Evolutionary conservation across 768 basidiomycete genomes (phyloP).

Genomic region (Pisolithus orientalis): DNA sequence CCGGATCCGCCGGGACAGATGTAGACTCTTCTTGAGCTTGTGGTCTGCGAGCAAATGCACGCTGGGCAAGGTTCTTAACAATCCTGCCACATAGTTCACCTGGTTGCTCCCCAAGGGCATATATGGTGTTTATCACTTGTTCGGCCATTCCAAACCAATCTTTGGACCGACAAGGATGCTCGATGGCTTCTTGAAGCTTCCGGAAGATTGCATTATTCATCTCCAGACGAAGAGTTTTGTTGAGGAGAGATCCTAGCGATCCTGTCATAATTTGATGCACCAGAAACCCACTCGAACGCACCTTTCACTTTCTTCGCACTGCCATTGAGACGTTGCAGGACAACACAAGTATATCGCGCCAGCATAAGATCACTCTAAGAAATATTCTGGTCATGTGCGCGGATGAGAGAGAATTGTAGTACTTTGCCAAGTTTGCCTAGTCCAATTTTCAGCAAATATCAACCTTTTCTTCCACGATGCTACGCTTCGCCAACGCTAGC

Average conservation of each 20-base stretch:
- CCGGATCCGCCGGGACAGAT: slow-evolving; percentile 25
- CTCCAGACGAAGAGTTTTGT: slow-evolving; percentile 78
- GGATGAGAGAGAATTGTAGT: slow-evolving; percentile 3
- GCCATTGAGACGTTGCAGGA: slow-evolving; percentile 86
- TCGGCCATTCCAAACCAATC: slow-evolving; percentile 98
- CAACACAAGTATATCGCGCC: slow-evolving; percentile 90
- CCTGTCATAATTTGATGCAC: not conserved
- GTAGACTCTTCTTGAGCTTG: slow-evolving; percentile 1
- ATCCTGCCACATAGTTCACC: slow-evolving; percentile 75
- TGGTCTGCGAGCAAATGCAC: slow-evolving; percentile 51
- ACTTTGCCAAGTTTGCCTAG: slow-evolving; percentile 83
- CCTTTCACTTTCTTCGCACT: slow-evolving; percentile 98
- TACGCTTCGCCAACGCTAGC: slow-evolving; percentile 80
- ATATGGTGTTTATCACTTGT: slow-evolving; percentile 94
- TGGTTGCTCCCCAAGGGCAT: slow-evolving; percentile 90
- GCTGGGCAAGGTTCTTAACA: slow-evolving; percentile 72
- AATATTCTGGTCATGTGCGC: not conserved
- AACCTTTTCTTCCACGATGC: slow-evolving; percentile 75
- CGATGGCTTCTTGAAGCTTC: slow-evolving; percentile 75
- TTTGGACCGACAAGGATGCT: slow-evolving; percentile 72
- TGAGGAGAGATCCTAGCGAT: slow-evolving; percentile 68
- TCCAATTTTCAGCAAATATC: slow-evolving; percentile 85
- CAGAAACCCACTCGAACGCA: slow-evolving; percentile 18
- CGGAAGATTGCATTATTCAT: slow-evolving; percentile 86
- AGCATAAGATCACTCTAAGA: slow-evolving; percentile 78